Conservation (phyloP, 2,329 filamentous ascomycete species). For the Ophiognomonia clavigignenti-juglandacearum region DNA sequence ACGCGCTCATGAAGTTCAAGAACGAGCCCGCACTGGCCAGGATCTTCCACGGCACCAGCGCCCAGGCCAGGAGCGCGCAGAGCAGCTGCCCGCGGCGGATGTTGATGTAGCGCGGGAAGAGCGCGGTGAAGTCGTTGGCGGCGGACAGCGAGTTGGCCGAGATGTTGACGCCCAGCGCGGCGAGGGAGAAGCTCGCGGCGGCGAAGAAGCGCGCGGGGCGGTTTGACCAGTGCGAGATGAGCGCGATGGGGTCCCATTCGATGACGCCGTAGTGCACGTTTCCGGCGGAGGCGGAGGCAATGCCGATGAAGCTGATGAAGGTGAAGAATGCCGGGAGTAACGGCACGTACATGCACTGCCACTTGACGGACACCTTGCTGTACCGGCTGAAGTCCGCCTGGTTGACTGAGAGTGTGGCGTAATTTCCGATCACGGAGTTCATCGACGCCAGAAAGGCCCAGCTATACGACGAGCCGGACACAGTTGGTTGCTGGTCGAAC, state of each 20-base stretch:
- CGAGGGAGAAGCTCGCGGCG: constrained; percentile 25
- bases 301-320: constrained; percentile 35
- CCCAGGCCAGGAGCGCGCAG: constrained; percentile 35
- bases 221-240: constrained; percentile 29
- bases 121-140: constrained; percentile 45
- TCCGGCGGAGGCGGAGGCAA: constrained; percentile 37
- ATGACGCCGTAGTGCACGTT: constrained; percentile 34
- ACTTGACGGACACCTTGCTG: constrained; percentile 6
- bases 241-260: constrained; percentile 38
- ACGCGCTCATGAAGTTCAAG: constrained; percentile 28
- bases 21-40: constrained; percentile 7
- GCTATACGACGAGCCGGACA: constrained; percentile 17
- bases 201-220: constrained; percentile 10
- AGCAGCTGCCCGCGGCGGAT: constrained; percentile 43
- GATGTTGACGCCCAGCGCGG: constrained; percentile 48
- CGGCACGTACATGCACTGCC: constrained; percentile 14
- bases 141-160: constrained; percentile 47
- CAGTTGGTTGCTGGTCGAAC: constrained; percentile 17
- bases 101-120: constrained; percentile 49
- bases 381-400: constrained; percentile 14
- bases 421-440: constrained; percentile 20
- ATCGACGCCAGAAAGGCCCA: constrained; percentile 20
- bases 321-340: constrained; percentile 36
- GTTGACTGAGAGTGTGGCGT: constrained; percentile 15
- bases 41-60: constrained; percentile 24